A percentile compares a stretch with the other conserved stretches of the same genome.
phyloP scores from a whole-genome alignment of 345 rosid genomes.

The Arabidopsis suecica region DNA sequence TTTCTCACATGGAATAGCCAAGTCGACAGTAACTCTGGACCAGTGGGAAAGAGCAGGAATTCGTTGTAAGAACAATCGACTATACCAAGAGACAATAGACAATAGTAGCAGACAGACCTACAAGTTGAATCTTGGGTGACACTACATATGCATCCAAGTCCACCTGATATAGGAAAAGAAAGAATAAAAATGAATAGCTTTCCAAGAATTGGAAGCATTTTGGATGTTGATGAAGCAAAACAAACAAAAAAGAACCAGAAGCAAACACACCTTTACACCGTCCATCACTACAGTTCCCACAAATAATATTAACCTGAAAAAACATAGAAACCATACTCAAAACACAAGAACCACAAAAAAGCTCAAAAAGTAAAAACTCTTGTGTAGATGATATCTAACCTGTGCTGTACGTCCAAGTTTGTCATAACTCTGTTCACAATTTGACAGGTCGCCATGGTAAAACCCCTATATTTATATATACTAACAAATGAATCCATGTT shows the following conservation, averaged over 20 bases:
- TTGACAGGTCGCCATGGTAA: constrained; percentile 76
- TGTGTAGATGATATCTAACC: constrained; percentile 50
- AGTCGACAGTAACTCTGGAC: constrained; percentile 71
- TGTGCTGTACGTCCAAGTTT: constrained; percentile 92
- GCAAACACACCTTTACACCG: constrained; percentile 74
- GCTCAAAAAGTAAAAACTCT: neutral
- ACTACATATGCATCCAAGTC: constrained; percentile 90
- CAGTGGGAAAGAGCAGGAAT: constrained; percentile 34
- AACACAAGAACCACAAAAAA: neutral
- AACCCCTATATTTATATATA: constrained; percentile 58
- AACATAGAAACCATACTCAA: constrained; percentile 22
- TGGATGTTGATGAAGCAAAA: neutral
- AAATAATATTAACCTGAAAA: constrained; percentile 76
- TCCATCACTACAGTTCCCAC: constrained; percentile 80
- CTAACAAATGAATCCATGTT: constrained; percentile 8
- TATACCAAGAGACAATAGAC: constrained; percentile 2
- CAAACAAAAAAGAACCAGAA: neutral
- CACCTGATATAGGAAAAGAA: constrained; percentile 55
- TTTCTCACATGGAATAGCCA: constrained; percentile 86
- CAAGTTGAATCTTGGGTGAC: constrained; percentile 75
- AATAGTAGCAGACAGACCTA: constrained; percentile 59
- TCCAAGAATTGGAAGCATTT: neutral
- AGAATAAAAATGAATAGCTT: neutral
- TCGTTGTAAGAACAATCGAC: neutral
- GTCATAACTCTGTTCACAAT: constrained; percentile 83